Evolutionary conservation across 371 early-diverging fungal genomes (phyloP).

Genomic region (Saksenaea vasiformis): DNA sequence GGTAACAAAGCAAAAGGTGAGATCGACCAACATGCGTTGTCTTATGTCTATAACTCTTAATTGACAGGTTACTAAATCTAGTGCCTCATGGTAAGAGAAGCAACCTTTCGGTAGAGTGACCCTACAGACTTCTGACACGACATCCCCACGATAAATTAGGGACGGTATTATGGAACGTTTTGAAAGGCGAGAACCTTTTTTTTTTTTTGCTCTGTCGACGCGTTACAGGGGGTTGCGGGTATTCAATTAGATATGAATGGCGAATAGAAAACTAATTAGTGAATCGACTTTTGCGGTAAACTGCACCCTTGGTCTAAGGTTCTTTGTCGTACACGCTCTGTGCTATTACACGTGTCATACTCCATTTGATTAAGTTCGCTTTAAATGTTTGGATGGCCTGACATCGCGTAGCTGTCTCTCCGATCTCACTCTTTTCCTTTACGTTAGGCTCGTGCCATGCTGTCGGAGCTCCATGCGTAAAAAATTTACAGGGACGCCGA

Average conservation of each 20-base stretch:
- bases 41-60: neutral
- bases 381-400: conserved; percentile 5
- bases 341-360: neutral
- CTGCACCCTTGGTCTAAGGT: neutral
- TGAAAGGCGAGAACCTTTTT: conserved; percentile 5
- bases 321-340: neutral
- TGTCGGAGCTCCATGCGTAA: neutral
- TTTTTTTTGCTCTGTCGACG: neutral
- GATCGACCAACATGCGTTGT: neutral
- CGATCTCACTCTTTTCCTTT: neutral
- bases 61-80: neutral
- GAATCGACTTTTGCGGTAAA: conserved; percentile 4
- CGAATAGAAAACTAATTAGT: conserved; percentile 2
- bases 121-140: neutral
- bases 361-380: conserved; percentile 2
- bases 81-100: neutral
- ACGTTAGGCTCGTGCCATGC: neutral
- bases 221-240: conserved; percentile 6
- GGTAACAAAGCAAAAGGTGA: neutral
- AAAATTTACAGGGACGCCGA: conserved; percentile 1
- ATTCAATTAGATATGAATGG: conserved; percentile 4
- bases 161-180: neutral
- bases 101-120: neutral
- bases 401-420: neutral
- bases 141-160: neutral